A percentile compares a stretch with the other conserved stretches of the same genome.
phyloP scores from a whole-genome alignment of 2,329 filamentous ascomycete genomes.

The Fusarium coffeatum region DNA sequence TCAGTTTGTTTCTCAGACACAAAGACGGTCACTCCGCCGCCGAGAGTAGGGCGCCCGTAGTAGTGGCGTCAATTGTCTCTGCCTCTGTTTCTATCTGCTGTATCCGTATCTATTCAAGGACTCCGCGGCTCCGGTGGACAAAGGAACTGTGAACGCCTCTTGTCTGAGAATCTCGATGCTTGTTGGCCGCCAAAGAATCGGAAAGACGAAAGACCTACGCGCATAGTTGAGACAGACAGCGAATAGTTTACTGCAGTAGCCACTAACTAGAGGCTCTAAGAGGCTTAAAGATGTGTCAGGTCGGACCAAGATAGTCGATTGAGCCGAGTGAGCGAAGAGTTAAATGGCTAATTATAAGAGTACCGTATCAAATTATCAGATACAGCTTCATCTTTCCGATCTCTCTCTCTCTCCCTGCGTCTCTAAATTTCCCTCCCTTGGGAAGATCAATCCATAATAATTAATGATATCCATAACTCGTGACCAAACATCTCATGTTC shows the following conservation, averaged over 20 bases:
- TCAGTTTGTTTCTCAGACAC: slow-evolving; percentile 8
- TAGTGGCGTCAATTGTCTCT: neutral
- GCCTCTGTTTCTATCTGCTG: neutral
- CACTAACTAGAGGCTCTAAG: neutral
- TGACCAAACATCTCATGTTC: slow-evolving; percentile 6
- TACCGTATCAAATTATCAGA: slow-evolving; percentile 23
- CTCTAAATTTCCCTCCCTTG: slow-evolving; percentile 34
- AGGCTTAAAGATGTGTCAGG: slow-evolving; percentile 13
- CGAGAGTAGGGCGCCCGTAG: slow-evolving; percentile 7
- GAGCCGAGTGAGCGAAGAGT: slow-evolving; percentile 13
- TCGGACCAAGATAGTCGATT: slow-evolving; percentile 7
- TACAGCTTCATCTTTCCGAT: slow-evolving; percentile 20
- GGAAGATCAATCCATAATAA: slow-evolving; percentile 3
- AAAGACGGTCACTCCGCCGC: slow-evolving; percentile 18
- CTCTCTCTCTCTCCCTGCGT: slow-evolving; percentile 24
- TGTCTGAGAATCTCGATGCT: slow-evolving; percentile 35
- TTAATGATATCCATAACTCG: slow-evolving; percentile 15
- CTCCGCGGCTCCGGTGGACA: neutral
- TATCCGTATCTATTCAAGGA: neutral
- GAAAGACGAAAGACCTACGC: slow-evolving; percentile 36
- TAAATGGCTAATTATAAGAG: slow-evolving; percentile 10
- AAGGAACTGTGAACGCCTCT: slow-evolving; percentile 26
- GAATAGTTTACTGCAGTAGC: slow-evolving; percentile 21
- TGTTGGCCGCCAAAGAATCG: slow-evolving; percentile 24
- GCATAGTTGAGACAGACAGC: slow-evolving; percentile 45